A percentile compares a stretch with the other conserved stretches of the same genome.
Evolutionary conservation across 1,284 basidiomycete species (phyloP).

Genomic region (Austroboletus novae-zelandiae): DNA sequence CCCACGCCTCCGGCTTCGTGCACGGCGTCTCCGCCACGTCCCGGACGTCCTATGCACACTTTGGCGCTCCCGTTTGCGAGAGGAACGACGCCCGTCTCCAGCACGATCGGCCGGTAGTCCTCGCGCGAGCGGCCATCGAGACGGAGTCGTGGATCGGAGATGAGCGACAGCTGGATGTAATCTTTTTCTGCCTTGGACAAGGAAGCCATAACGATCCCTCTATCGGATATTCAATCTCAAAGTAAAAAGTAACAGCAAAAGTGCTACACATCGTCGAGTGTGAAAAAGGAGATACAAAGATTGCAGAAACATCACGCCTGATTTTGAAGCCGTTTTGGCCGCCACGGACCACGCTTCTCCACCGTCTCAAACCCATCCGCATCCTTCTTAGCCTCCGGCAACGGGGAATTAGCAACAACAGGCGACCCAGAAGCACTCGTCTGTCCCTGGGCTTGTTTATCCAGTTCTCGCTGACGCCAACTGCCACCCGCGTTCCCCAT

Average conservation of each 20-base stretch:
- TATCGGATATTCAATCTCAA: too few relatives aligned
- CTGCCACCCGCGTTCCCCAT: constrained; percentile 33
- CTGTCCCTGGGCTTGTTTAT: constrained; percentile 9
- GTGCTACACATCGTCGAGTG: too few relatives aligned
- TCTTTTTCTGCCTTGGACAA: constrained; percentile 75
- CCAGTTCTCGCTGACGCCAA: constrained; percentile 56
- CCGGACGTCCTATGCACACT: constrained; percentile 61
- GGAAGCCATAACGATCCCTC: neutral
- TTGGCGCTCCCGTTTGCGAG: constrained; percentile 78
- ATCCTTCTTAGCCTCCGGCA: constrained; percentile 45
- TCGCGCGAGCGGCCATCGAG: constrained; percentile 63
- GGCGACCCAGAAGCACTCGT: constrained; percentile 38
- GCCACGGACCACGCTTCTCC: constrained; percentile 44
- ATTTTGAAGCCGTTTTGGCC: constrained; percentile 31
- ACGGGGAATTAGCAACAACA: constrained; percentile 27
- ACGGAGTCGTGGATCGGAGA: constrained; percentile 54
- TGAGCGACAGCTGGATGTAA: constrained; percentile 65
- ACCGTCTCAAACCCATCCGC: constrained; percentile 74
- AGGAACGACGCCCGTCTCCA: constrained; percentile 75
- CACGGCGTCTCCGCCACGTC: constrained; percentile 50
- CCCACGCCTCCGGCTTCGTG: constrained; percentile 25
- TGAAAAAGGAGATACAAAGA: too few relatives aligned
- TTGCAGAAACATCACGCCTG: constrained; percentile 3
- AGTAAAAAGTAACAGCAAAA: too few relatives aligned
- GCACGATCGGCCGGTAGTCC: constrained; percentile 61